A percentile compares a stretch with the other conserved stretches of the same genome.
phyloP scores from a whole-genome alignment of 345 rosid species.

The Crucihimalaya himalaica region DNA sequence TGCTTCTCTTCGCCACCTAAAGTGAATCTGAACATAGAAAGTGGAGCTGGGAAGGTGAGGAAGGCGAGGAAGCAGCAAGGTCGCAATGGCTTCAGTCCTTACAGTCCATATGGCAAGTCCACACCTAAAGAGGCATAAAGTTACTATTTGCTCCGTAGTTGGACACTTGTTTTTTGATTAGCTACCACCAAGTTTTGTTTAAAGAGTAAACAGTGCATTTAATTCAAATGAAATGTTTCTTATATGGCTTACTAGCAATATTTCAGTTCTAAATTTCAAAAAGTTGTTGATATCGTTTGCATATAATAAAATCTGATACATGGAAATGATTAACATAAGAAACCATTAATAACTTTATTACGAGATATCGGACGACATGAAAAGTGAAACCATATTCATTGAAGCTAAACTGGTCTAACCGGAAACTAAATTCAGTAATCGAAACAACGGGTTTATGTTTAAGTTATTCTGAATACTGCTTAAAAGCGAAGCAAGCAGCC shows the following conservation, averaged over 20 bases:
- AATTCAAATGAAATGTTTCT: constrained; percentile 11
- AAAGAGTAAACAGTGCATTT: background rate
- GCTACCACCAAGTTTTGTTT: constrained; percentile 23
- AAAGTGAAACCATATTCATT: constrained; percentile 16
- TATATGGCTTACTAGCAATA: constrained; percentile 22
- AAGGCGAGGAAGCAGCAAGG: constrained; percentile 52
- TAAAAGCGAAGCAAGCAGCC: constrained; percentile 23
- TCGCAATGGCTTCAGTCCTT: constrained; percentile 63
- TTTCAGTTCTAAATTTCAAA: background rate
- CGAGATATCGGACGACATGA: background rate
- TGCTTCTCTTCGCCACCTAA: constrained; percentile 91
- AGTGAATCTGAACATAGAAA: constrained; percentile 81
- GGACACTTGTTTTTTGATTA: background rate
- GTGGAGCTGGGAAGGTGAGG: constrained; percentile 84
- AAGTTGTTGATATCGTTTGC: background rate
- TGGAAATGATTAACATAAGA: background rate
- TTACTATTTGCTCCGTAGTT: background rate
- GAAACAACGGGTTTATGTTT: background rate
- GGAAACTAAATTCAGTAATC: background rate
- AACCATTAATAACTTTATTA: background rate
- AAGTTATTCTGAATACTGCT: constrained; percentile 6
- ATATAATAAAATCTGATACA: too few relatives aligned
- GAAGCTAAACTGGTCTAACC: background rate
- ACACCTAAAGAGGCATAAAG: constrained; percentile 29
- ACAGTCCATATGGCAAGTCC: constrained; percentile 78